A percentile compares a stretch with the other conserved stretches of the same genome.
Evolutionary conservation across 495 filamentous ascomycete genomes (phyloP).

Genomic region (Hypoxylon trugodes): DNA sequence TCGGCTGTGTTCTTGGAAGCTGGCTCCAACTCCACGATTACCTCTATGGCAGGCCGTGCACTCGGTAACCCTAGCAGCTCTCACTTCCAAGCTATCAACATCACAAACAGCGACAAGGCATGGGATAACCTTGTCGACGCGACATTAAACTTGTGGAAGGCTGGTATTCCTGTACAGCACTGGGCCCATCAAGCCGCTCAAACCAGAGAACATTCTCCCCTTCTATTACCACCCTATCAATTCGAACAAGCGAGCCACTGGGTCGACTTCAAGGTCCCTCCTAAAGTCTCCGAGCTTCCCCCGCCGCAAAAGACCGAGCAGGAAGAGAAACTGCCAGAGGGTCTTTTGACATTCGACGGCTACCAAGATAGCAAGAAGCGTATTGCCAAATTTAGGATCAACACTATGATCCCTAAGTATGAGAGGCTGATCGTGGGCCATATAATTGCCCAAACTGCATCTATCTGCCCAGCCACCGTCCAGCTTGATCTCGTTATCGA

Average conservation of each 20-base stretch:
- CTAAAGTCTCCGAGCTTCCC: constrained; percentile 8
- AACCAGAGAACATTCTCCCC: constrained; percentile 42
- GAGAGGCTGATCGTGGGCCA: constrained; percentile 52
- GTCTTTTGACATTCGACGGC: constrained; percentile 52
- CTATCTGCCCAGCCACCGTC: constrained; percentile 59
- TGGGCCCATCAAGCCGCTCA: constrained; percentile 59
- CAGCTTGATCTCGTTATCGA: constrained; percentile 60
- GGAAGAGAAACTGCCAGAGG: constrained; percentile 32
- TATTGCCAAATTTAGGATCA: constrained; percentile 56
- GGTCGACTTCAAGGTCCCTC: constrained; percentile 42
- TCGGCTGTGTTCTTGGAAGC: constrained; percentile 60
- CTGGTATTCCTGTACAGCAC: constrained; percentile 49
- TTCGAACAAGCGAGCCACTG: constrained; percentile 50
- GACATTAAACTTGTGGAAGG: constrained; percentile 59
- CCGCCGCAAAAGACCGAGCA: not conserved
- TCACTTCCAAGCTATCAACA: constrained; percentile 57
- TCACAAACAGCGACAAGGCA: constrained; percentile 49
- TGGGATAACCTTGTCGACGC: constrained; percentile 51
- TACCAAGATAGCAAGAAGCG: constrained; percentile 51
- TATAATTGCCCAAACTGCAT: constrained; percentile 55
- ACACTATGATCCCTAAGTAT: constrained; percentile 53
- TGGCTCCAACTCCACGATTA: constrained; percentile 60
- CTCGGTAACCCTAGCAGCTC: constrained; percentile 24
- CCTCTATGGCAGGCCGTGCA: constrained; percentile 53
- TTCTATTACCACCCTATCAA: constrained; percentile 57